Conservation (phyloP, 768 basidiomycete species). For the Suillus paluster region DNA sequence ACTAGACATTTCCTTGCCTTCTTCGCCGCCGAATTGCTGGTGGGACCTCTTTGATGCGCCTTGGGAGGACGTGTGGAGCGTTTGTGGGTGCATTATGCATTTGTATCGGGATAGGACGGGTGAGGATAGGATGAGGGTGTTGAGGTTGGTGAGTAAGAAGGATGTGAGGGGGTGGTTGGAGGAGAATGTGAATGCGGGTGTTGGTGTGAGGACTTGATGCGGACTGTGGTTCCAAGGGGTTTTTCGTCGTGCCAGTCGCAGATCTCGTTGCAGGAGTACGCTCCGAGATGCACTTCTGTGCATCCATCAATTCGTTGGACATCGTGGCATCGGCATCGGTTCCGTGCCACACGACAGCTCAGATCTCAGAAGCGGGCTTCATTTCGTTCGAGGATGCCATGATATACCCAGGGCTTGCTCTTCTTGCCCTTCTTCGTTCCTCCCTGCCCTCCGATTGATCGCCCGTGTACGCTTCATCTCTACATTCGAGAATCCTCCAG, state of each 20-base stretch:
- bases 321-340: neutral
- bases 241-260: neutral
- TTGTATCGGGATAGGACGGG: constrained; percentile 64
- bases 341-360: neutral
- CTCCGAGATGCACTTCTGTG: neutral
- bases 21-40: constrained; percentile 76
- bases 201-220: neutral
- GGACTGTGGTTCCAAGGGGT: too few species aligned
- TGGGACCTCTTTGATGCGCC: constrained; percentile 93
- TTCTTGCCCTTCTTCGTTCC: too few species aligned
- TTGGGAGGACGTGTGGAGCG: constrained; percentile 87
- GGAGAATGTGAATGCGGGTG: too few species aligned
- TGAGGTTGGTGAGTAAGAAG: constrained; percentile 70
- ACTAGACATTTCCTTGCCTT: constrained; percentile 75
- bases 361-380: too few species aligned
- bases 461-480: too few species aligned
- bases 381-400: neutral
- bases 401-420: too few species aligned
- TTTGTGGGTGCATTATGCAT: constrained; percentile 84
- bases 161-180: constrained; percentile 87
- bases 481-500: neutral
- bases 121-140: constrained; percentile 51
- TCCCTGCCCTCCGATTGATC: too few species aligned
- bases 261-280: neutral
- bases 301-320: neutral